A percentile compares a stretch with the other conserved stretches of the same genome.
These are phyloP conservation scores for Cyathus striatus DNA, from an alignment of 768 basidiomycete species.

Conservation along the genomic window DNA sequence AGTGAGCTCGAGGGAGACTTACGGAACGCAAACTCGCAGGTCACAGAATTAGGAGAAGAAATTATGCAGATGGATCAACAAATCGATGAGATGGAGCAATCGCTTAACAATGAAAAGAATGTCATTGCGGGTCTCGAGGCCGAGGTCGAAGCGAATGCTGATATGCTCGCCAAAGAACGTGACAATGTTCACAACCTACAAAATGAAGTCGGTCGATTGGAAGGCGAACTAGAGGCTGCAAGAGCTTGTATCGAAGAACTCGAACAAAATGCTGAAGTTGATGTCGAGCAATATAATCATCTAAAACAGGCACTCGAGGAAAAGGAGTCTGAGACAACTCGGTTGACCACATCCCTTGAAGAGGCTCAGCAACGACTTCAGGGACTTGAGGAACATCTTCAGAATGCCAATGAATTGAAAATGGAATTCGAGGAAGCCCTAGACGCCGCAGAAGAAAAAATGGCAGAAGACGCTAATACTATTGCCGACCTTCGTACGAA, in stretches of 20 bases:
- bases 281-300: slow-evolving; percentile 45
- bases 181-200: slow-evolving; percentile 22
- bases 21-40: slow-evolving; percentile 51
- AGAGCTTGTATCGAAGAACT: slow-evolving; percentile 53
- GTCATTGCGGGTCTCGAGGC: slow-evolving; percentile 37
- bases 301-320: slow-evolving; percentile 54
- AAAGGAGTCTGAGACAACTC: slow-evolving; percentile 39
- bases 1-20: slow-evolving; percentile 53
- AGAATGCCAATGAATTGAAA: slow-evolving; percentile 49
- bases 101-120: slow-evolving; percentile 49
- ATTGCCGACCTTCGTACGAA: slow-evolving; percentile 46
- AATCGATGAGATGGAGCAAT: slow-evolving; percentile 52
- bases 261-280: slow-evolving; percentile 51
- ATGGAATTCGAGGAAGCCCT: slow-evolving; percentile 74
- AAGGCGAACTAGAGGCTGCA: slow-evolving; percentile 41
- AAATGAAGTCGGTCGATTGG: slow-evolving; percentile 29
- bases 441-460: slow-evolving; percentile 69
- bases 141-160: slow-evolving; percentile 29
- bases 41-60: slow-evolving; percentile 60
- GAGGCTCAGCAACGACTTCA: slow-evolving; percentile 44
- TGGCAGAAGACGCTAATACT: slow-evolving; percentile 54
- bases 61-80: slow-evolving; percentile 44
- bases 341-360: slow-evolving; percentile 38
- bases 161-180: slow-evolving; percentile 30
- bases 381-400: slow-evolving; percentile 45